phyloP scores from a whole-genome alignment of 2,329 filamentous ascomycete genomes.

The Botrytis fabae region DNA sequence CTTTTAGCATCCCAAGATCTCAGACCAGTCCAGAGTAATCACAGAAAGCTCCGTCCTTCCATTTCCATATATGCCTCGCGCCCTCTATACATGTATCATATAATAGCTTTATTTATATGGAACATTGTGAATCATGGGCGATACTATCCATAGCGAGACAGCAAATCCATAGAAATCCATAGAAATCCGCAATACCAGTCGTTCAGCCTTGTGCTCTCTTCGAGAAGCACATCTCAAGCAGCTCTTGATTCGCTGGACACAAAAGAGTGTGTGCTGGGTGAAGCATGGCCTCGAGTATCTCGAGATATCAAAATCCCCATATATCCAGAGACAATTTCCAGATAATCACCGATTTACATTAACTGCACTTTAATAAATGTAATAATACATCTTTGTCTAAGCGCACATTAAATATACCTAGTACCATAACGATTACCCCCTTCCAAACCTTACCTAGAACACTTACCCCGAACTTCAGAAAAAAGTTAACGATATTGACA shows the following conservation, averaged over 20 bases:
- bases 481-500: constrained; percentile 12
- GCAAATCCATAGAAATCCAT: neutral
- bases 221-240: neutral
- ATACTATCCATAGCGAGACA: neutral
- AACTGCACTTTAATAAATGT: neutral
- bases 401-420: neutral
- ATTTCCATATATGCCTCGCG: neutral
- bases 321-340: neutral
- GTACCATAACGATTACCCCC: constrained; percentile 10
- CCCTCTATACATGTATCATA: neutral
- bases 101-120: neutral
- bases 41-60: neutral
- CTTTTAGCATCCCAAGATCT: neutral
- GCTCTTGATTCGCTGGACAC: neutral
- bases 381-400: neutral
- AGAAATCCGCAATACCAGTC: neutral
- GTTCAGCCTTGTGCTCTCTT: neutral
- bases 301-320: no score
- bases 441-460: constrained; percentile 9
- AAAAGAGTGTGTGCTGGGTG: neutral
- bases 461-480: constrained; percentile 2
- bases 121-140: neutral
- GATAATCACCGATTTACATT: neutral
- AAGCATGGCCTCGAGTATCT: constrained; percentile 1
- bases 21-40: neutral